Base-by-base conservation (phyloP, 495 filamentous ascomycete genomes). In the Aspergillus ostianus region DNA sequence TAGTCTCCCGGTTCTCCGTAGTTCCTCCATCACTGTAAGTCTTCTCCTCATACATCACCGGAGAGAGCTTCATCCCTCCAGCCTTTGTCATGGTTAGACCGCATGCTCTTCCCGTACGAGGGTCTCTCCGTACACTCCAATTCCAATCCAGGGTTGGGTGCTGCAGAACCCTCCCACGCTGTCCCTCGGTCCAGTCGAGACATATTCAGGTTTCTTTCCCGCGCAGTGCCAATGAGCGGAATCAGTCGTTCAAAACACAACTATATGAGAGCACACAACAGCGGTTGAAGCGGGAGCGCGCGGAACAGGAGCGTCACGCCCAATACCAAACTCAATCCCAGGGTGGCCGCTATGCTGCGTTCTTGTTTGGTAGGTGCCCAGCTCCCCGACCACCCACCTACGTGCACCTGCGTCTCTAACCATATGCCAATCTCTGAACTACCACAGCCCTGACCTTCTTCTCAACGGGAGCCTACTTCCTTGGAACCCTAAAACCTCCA, bases 241-340 rank as follows among this genome's bases (percentile, higher is more conserved):
- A 66, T 49, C 70, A 73, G 59, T 83, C 84, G 4, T 97, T 98
- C 79, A 85, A 90, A 62, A 89, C 86, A 18, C 94, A 98, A 77
- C 77, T 98, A 58, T 92, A 91, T 58, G 85, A 94, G 66, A 95
- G 90, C 64, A 93, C 93, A 32, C 78, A 84, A 55, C 78, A 86
- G 64, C 86, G 94, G 12, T 74, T 97, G 56, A 80, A 87, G 67
- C 79, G 87, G 23, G 93, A 98, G 71, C 80, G 82, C 47, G 84
- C 80, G 13, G 87, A 92, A 62, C 85, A 89, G 56, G 80, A 83
- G 62, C 81, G 86, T 53, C 87, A 87, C 67, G 82, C 86, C 19
- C 73, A 78, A 50, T 77, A 84, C 58, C 76, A 84, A 56, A 77
- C 80, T 44, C 76, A 80, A 58, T 80, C 78, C 0, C 73, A 76